Evolutionary conservation across 164 flowering plant species (phyloP), one percentile per base, ranked within the genome.

Genomic region (Vitis labrusca): DNA sequence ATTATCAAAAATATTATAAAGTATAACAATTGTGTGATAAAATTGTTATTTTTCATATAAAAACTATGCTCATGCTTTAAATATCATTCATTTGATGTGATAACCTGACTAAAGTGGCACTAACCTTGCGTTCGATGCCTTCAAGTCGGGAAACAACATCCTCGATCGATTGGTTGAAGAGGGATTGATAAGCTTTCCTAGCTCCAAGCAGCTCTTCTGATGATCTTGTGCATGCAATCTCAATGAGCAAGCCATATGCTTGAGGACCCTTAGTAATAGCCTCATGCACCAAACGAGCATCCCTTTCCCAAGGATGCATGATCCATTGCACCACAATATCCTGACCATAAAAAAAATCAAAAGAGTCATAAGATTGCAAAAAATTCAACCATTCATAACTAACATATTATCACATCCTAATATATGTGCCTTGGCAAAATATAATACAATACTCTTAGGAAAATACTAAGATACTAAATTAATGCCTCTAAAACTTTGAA

Each of bases 261-360:
- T 78, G 63, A 1, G 81, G 76, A 9, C 84, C 85, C 10, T 79
- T 77, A 14, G 15, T 65, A 72, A 91, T 56, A 3, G 94, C 89
- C 67, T 86, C 87, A 58, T 80, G 85, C 0, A 82, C 66, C 73
- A 90, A 71, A 23, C 93, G 88, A 15, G 97, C 97, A 71, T 93
- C 98, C 72, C 98, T 84, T 71, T 93, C 97, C 89, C 90, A 89
- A 1, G 95, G 93, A 70, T 93, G 93, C 92, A 88, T 86, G 1
- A 88, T 76, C 90, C 95, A 88, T 2, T 81, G 79, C 78, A 91
- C 89, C 63, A 89, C 77, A 9, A 96, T 92, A 74, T 85, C 78
- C 98, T 94, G 66, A 29, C 61, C 19, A 59, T 59, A 16, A 59
- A 3, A 32, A 32, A 32, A 19, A 1, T 19, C 19, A 19, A 19